Conservation (phyloP, 768 basidiomycete genomes). For the Collybia sordida region DNA sequence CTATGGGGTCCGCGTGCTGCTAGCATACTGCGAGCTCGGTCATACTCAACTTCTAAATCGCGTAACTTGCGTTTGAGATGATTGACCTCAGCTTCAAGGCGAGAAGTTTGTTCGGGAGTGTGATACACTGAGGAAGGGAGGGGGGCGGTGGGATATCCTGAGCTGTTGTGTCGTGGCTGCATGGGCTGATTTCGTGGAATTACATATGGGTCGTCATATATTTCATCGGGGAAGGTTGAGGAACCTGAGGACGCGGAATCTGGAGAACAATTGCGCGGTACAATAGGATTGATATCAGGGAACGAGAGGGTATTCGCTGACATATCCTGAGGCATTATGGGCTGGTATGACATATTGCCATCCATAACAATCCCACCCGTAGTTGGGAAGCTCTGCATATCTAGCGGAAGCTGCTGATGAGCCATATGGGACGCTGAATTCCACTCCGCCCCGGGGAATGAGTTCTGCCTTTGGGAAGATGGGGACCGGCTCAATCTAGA, state of each 20-base stretch:
- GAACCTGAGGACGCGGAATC: slow-evolving; percentile 38
- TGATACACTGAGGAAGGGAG: slow-evolving; percentile 16
- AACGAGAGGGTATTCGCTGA: slow-evolving; percentile 16
- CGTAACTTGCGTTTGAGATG: slow-evolving; percentile 56
- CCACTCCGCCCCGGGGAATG: slow-evolving; percentile 7
- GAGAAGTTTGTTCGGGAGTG: slow-evolving; percentile 17
- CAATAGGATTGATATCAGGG: slow-evolving; percentile 23
- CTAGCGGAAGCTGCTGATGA: slow-evolving; percentile 20
- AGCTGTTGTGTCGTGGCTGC: slow-evolving; percentile 7
- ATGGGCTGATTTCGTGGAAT: slow-evolving; percentile 8
- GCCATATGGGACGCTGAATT: neutral
- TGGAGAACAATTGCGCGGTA: slow-evolving; percentile 35
- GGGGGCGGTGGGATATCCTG: slow-evolving; percentile 14
- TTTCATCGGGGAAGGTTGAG: slow-evolving; percentile 17
- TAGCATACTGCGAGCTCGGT: slow-evolving; percentile 41
- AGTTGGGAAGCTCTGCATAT: slow-evolving; percentile 25
- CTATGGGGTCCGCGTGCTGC: slow-evolving; percentile 13
- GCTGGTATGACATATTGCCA: slow-evolving; percentile 7
- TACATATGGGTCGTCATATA: slow-evolving; percentile 8
- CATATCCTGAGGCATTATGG: slow-evolving; percentile 17
- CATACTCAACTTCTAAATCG: slow-evolving; percentile 63
- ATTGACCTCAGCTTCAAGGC: slow-evolving; percentile 49
- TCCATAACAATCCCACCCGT: slow-evolving; percentile 18
- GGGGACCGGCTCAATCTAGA: slow-evolving; percentile 20
- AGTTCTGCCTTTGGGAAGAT: slow-evolving; percentile 6